These are phyloP conservation scores for Penicillium bovifimosum DNA, from an alignment of 495 filamentous ascomycete genomes.

Conservation along the genomic window DNA sequence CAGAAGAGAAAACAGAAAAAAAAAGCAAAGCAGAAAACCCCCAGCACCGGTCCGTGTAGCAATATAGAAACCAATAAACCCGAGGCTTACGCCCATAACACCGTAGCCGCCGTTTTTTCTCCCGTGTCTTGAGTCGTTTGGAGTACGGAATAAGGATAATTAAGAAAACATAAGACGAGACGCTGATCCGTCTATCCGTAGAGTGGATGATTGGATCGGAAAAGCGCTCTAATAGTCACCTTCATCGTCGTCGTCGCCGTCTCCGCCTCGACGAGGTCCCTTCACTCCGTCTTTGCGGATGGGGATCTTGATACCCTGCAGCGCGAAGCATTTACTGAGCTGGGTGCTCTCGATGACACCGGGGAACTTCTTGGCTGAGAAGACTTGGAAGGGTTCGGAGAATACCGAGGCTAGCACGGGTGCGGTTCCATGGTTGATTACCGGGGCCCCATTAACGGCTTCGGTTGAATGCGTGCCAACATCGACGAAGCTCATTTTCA, in stretches of 20 bases:
- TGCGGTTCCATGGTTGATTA: conserved; percentile 72
- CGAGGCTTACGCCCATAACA: conserved; percentile 25
- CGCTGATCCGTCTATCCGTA: background rate
- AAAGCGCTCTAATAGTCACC: conserved; percentile 22
- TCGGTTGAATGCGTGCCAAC: conserved; percentile 52
- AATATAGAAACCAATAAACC: conserved; percentile 21
- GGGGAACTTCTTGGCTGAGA: conserved; percentile 94
- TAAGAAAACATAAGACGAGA: conserved; percentile 3
- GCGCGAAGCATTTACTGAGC: conserved; percentile 91
- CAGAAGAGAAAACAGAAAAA: background rate
- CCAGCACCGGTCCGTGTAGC: conserved; percentile 30
- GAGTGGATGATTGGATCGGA: background rate
- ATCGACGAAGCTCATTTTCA: conserved; percentile 81
- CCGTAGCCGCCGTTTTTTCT: conserved; percentile 26
- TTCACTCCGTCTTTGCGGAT: conserved; percentile 81
- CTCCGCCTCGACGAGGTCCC: conserved; percentile 52
- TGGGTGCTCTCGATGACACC: conserved; percentile 91
- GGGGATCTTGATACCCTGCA: conserved; percentile 94
- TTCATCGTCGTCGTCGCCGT: conserved; percentile 54
- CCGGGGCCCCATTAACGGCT: conserved; percentile 31
- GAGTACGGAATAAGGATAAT: conserved; percentile 9
- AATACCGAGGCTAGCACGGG: conserved; percentile 85
- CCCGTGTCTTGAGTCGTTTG: conserved; percentile 14
- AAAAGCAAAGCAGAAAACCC: conserved; percentile 14
- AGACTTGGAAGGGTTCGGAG: conserved; percentile 88